phyloP scores from a whole-genome alignment of 2,329 filamentous ascomycete species.

The Helminthosporium solani region DNA sequence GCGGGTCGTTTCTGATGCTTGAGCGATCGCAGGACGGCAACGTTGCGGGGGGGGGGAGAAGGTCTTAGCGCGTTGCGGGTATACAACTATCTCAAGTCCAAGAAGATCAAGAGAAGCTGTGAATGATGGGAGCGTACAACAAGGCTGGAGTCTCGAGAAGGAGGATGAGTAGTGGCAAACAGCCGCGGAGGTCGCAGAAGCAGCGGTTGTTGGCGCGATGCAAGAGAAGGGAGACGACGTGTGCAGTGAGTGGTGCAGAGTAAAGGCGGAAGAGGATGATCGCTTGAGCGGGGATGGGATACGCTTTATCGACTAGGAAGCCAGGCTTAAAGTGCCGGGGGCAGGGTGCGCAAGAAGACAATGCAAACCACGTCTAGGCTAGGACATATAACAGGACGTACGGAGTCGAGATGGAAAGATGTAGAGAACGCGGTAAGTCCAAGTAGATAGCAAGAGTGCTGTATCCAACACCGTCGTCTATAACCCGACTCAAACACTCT shows the following conservation, averaged over 20 bases:
- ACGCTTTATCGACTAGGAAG: conserved; percentile 37
- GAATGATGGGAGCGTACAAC: conserved; percentile 6
- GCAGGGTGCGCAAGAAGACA: conserved; percentile 22
- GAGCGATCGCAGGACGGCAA: conserved; percentile 32
- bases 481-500: conserved; percentile 30
- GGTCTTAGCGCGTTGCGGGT: conserved; percentile 37
- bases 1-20: conserved; percentile 26
- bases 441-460: conserved; percentile 26
- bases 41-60: conserved; percentile 35
- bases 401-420: conserved; percentile 32
- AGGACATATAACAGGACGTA: conserved; percentile 33
- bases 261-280: conserved; percentile 30
- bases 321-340: conserved; percentile 32
- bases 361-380: conserved; percentile 19
- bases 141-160: not conserved
- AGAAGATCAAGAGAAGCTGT: conserved; percentile 26
- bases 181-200: conserved; percentile 8
- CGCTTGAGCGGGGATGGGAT: conserved; percentile 38
- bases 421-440: conserved; percentile 27
- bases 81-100: conserved; percentile 29
- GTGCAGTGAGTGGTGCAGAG: conserved; percentile 24
- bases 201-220: conserved; percentile 16
- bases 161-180: not conserved
- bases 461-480: conserved; percentile 19
- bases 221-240: conserved; percentile 20